Evolutionary conservation across 1,139 yeast species (phyloP), one percentile per base, ranked within the genome.

Genomic region (Yamadazyma blattariae): DNA sequence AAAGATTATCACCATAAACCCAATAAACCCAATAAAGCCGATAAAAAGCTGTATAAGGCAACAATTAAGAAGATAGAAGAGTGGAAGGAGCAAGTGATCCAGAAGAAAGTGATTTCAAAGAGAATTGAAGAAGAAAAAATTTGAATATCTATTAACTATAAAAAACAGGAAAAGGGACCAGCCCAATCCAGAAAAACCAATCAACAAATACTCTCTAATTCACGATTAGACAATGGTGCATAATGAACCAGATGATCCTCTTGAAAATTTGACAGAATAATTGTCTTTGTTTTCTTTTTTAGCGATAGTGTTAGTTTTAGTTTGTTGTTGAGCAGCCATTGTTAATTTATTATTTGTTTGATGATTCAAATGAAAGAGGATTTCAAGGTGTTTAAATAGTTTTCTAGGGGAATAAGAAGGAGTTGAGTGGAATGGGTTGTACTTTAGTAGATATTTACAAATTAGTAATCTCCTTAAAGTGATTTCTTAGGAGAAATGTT

Each of bases 241-340:
- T 10, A 27, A 25, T 22, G 33, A 21, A 15, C 32, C 32, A 21
- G 36, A 32, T 14, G 34, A 31, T 27, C 43, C 40, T 13, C 33
- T 25, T n/a, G 32, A 34, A 23, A 32, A 19, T 12, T 21, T 14
- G 24, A 27, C 33, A 13, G 34, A 33, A 17, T 29, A 29, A 34
- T 40, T 29, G 31, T 43, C 50, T 26, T 44, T 43, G 17, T 44
- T 25, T 36, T 42, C 49, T 11, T 23, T 27, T 17, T 43, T 16
- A 35, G 33, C 35, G 16, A 37, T 30, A n/a, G 24, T 17, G 22
- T 27, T 5, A 17, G 19, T 30, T 20, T 31, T 33, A 22, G 33
- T 25, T 32, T 35, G 40, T 32, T 35, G 40, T 40, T 44, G 46
- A 36, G 45, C 45, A 19, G 47, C 48, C 46, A 44, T 41, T 30